These are phyloP conservation scores for Tulasnella sp. DNA, from an alignment of 768 basidiomycete genomes.

Conservation along the genomic window DNA sequence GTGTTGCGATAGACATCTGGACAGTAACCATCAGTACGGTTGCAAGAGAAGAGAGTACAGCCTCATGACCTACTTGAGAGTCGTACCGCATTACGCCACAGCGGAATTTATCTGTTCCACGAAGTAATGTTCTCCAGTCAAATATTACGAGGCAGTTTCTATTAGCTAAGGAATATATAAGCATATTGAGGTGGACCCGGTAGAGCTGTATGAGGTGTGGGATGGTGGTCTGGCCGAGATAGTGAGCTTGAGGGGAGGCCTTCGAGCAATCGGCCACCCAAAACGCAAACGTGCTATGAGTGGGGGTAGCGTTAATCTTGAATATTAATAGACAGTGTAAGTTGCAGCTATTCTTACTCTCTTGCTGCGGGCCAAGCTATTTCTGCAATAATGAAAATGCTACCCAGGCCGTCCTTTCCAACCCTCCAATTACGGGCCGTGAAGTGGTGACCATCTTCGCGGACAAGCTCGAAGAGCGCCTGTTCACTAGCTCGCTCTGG, in stretches of 20 bases:
- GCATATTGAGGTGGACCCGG: neutral
- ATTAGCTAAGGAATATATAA: neutral
- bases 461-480: neutral
- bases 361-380: neutral
- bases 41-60: neutral
- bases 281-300: neutral
- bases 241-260: neutral
- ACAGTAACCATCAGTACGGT: too few species aligned
- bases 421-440: neutral
- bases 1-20: neutral
- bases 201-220: neutral
- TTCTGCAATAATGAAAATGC: neutral
- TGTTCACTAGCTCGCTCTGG: neutral
- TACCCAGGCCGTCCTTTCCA: neutral
- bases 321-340: neutral
- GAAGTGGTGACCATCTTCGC: neutral
- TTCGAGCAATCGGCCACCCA: neutral
- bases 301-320: neutral
- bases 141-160: neutral
- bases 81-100: neutral
- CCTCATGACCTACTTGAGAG: neutral
- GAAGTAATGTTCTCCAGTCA: neutral
- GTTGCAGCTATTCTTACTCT: neutral
- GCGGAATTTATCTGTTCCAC: neutral
- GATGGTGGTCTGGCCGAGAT: neutral